Percentiles rank a stretch among this genome's conserved stretches.
phyloP scores from a whole-genome alignment of 805 yeast species.

The Metschnikowia gelsemii region DNA sequence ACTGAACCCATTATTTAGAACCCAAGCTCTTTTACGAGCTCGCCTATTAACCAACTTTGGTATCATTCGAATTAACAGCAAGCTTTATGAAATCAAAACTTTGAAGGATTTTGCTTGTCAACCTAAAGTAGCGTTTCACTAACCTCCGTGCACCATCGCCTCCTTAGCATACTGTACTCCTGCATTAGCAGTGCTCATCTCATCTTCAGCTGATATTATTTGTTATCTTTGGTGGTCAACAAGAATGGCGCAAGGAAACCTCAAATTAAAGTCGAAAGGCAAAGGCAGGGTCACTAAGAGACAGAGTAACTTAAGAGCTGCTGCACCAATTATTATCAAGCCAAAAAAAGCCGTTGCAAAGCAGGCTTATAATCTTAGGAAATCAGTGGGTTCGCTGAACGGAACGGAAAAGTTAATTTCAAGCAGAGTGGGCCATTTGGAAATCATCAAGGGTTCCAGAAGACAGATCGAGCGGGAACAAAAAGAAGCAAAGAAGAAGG shows the following conservation, averaged over 20 bases:
- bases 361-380: conserved; percentile 52
- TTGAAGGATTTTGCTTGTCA: no score
- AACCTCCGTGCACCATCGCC: conserved; percentile 2
- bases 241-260: conserved; percentile 70
- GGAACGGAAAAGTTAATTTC: conserved; percentile 83
- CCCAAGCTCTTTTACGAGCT: no score
- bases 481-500: conserved; percentile 35
- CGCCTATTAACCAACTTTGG: no score
- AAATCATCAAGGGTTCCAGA: conserved; percentile 85
- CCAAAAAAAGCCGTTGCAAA: conserved; percentile 58
- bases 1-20: no score
- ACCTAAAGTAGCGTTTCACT: no score
- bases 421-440: conserved; percentile 91
- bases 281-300: conserved; percentile 60
- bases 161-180: background rate
- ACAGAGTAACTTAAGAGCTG: conserved; percentile 66
- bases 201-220: no score
- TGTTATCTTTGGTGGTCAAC: background rate
- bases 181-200: background rate
- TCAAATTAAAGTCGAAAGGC: conserved; percentile 52
- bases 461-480: conserved; percentile 69
- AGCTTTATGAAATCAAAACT: no score
- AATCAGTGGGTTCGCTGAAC: conserved; percentile 34
- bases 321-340: conserved; percentile 65
- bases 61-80: no score